Evolutionary conservation across 2,329 filamentous ascomycete species (phyloP).

Genomic region (Ceratocystis diversiconidia): DNA sequence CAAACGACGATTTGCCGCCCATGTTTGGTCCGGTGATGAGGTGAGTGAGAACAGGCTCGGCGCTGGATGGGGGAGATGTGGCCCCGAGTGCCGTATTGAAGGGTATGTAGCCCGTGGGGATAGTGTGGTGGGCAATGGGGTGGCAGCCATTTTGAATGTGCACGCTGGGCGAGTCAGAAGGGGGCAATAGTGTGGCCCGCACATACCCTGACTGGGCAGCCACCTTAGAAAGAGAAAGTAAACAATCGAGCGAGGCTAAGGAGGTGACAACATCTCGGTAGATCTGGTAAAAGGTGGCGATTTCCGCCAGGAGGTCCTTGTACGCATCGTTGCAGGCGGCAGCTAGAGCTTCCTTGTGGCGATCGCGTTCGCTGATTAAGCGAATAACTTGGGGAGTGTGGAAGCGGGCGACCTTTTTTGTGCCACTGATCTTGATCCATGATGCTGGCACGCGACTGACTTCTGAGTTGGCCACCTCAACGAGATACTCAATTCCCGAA

Average conservation of each 20-base stretch:
- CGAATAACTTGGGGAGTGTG: slow-evolving; percentile 83
- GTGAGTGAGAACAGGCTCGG: slow-evolving; percentile 47
- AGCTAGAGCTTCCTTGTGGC: slow-evolving; percentile 84
- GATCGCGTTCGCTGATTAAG: slow-evolving; percentile 74
- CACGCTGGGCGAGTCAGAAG: slow-evolving; percentile 52
- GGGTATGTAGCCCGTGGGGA: slow-evolving; percentile 63
- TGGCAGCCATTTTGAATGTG: slow-evolving; percentile 65
- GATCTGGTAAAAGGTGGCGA: slow-evolving; percentile 73
- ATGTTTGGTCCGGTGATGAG: slow-evolving; percentile 96
- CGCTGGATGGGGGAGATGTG: slow-evolving; percentile 33
- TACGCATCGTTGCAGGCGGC: slow-evolving; percentile 85
- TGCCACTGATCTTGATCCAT: slow-evolving; percentile 89
- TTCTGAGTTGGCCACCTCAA: slow-evolving; percentile 73
- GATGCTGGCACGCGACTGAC: slow-evolving; percentile 82
- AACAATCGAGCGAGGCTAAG: slow-evolving; percentile 76
- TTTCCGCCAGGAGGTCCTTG: slow-evolving; percentile 51
- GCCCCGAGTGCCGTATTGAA: slow-evolving; percentile 56
- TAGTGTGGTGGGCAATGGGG: slow-evolving; percentile 86
- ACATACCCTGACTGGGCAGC: slow-evolving; percentile 77
- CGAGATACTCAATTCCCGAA: slow-evolving; percentile 82
- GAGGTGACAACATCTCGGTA: slow-evolving; percentile 79
- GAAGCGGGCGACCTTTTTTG: slow-evolving; percentile 82
- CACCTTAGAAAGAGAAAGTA: slow-evolving; percentile 72
- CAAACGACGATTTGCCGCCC: slow-evolving; percentile 97
- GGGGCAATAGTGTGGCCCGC: slow-evolving; percentile 53